Evolutionary conservation across 441 rosid genomes (phyloP).

Genomic region (Erodium chrysanthum): DNA sequence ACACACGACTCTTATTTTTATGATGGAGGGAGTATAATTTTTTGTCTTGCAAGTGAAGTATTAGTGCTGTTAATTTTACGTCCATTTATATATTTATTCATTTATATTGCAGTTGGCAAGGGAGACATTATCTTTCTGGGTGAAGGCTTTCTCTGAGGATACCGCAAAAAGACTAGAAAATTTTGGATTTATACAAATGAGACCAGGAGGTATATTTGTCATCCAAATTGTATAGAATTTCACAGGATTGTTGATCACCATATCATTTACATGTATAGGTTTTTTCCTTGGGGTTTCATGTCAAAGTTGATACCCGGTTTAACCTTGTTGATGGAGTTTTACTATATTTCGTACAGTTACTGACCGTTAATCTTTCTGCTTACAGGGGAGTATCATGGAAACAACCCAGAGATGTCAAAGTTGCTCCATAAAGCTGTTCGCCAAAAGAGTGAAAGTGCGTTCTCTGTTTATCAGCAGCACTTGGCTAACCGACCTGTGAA

Average conservation of each 20-base stretch:
- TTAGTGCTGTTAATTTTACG: not conserved
- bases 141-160: slow-evolving; percentile 95
- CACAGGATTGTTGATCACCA: not conserved
- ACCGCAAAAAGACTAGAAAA: slow-evolving; percentile 97
- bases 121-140: slow-evolving; percentile 96
- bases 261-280: not conserved
- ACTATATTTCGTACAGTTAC: not conserved
- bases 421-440: slow-evolving; percentile 97
- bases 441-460: slow-evolving; percentile 92
- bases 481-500: slow-evolving; percentile 90
- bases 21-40: not conserved
- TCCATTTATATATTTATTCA: slow-evolving; percentile 14
- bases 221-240: slow-evolving; percentile 10
- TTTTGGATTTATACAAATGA: slow-evolving; percentile 84
- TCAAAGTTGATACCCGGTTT: not conserved
- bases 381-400: slow-evolving; percentile 93
- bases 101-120: slow-evolving; percentile 66
- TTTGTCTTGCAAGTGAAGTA: not conserved
- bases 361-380: slow-evolving; percentile 13
- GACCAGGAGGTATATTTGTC: slow-evolving; percentile 79
- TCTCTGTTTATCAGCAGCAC: slow-evolving; percentile 90
- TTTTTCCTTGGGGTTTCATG: not conserved
- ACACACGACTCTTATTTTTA: no score
- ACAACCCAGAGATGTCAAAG: slow-evolving; percentile 98
- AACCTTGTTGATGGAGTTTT: not conserved